These are phyloP conservation scores for Strombidium stylifer DNA, from an alignment of 73 alveolate species.

Conservation along the genomic window DNA sequence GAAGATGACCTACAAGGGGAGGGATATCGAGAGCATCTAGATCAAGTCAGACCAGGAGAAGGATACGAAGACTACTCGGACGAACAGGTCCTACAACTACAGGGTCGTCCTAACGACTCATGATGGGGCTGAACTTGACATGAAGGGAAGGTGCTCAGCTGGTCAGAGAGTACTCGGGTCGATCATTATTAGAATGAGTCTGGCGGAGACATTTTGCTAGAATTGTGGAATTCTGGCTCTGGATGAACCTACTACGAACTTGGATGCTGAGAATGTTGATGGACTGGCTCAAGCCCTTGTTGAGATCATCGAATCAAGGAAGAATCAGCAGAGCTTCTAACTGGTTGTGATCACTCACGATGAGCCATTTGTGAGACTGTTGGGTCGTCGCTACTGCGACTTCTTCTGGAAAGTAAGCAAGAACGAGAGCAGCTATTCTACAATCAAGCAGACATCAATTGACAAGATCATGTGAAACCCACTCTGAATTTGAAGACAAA, in stretches of 20 bases:
- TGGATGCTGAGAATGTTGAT: slow-evolving; percentile 94
- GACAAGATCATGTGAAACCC: too few species aligned
- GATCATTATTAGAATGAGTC: slow-evolving; percentile 97
- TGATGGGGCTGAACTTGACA: slow-evolving; percentile 87
- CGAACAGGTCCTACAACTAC: slow-evolving; percentile 84
- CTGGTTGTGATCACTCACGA: slow-evolving; percentile 97
- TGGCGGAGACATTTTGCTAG: slow-evolving; percentile 99
- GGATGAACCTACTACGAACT: slow-evolving; percentile 99
- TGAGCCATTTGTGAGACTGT: slow-evolving; percentile 85
- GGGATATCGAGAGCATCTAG: slow-evolving; percentile 90
- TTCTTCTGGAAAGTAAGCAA: slow-evolving; percentile 70
- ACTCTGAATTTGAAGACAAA: too few species aligned
- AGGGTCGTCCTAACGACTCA: slow-evolving; percentile 81
- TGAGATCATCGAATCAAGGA: slow-evolving; percentile 86
- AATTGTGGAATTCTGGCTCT: slow-evolving; percentile 97
- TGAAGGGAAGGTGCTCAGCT: slow-evolving; percentile 99
- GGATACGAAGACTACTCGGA: slow-evolving; percentile 65
- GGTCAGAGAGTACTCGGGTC: slow-evolving; percentile 98
- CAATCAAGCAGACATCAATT: too few species aligned
- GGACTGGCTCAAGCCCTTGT: slow-evolving; percentile 94
- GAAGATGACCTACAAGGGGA: slow-evolving; percentile 94
- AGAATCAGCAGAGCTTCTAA: slow-evolving; percentile 85
- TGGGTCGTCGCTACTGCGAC: slow-evolving; percentile 81
- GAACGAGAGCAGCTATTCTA: slow-evolving; percentile 71
- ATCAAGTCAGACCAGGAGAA: slow-evolving; percentile 88